A percentile compares a stretch with the other conserved stretches of the same genome.
Conservation (phyloP, 805 yeast species). For the Myxozyma neotropica region DNA sequence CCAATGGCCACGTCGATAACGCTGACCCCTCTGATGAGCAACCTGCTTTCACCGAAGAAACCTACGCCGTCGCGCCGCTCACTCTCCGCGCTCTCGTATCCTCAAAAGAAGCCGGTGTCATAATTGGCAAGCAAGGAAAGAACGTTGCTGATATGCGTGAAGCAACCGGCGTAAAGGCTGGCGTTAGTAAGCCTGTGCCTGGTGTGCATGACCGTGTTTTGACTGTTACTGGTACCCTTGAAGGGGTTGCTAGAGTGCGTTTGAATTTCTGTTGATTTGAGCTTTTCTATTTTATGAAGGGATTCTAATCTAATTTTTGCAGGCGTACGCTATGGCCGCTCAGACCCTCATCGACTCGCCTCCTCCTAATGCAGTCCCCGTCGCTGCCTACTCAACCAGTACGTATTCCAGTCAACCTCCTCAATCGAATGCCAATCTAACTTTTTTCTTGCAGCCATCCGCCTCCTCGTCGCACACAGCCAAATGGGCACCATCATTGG, state of each 20-base stretch:
- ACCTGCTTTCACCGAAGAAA: conserved; percentile 13
- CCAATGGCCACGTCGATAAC: conserved; percentile 10
- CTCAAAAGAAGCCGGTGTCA: conserved; percentile 84
- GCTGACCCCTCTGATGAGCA: conserved; percentile 3
- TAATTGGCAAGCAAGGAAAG: conserved; percentile 82
- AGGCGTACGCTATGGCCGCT: conserved; percentile 69
- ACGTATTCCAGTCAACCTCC: not conserved
- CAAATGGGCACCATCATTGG: conserved; percentile 92
- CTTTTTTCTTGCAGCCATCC: conserved; percentile 55
- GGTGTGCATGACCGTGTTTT: conserved; percentile 83
- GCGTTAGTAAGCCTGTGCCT: conserved; percentile 75
- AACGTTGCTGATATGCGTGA: conserved; percentile 76
- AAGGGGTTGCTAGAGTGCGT: conserved; percentile 53
- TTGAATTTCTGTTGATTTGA: not conserved
- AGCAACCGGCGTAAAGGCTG: conserved; percentile 78
- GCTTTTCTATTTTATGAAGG: too few species aligned
- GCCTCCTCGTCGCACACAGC: conserved; percentile 76
- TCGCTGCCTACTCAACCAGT: conserved; percentile 15
- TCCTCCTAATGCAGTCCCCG: conserved; percentile 55
- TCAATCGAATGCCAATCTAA: not conserved
- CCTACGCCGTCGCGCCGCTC: conserved; percentile 30
- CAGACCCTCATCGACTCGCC: conserved; percentile 59
- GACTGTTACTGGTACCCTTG: conserved; percentile 73
- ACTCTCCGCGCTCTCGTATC: conserved; percentile 65
- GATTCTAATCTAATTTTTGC: too few species aligned